Evolutionary conservation across 179 eudicot species (phyloP), one percentile per base, ranked within the genome.

Genomic region (Camellia oleifera): DNA sequence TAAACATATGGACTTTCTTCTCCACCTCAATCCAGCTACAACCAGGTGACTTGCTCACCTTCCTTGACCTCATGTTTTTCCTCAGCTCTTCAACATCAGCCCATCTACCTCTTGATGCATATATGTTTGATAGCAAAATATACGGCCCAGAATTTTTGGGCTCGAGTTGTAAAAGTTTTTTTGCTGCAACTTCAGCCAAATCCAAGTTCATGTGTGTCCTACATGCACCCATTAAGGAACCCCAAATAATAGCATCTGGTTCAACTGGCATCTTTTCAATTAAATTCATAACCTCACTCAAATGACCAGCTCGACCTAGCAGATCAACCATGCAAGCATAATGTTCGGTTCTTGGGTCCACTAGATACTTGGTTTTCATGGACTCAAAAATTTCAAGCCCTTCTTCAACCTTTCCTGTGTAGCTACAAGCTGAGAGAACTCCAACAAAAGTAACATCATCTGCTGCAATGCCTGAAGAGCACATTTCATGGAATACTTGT

Each of bases 21-120:
- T 92, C 93, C 76, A 88, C 87, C 84, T 87, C 92, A 58, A 90
- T 86, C 95, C 95, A 92, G 83, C 95, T 90, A 86, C 93, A 90
- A 72, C 95, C 96, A 23, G 90, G 93, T 71, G 84, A 81, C 80
- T 89, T 92, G n/a, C 75, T 86, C 77, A 90, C 87, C 65, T 89
- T 84, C 71, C 72, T 79, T 1, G 79, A 81, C 68, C 85, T 85
- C 96, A 90, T 90, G 66, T 79, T 81, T 64, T 70, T 82, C 80
- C 93, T 85, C 74, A 88, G 77, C 18, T 84, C 66, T 8, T 87
- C 85, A 65, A 89, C 93, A 63, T 88, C 89, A 44, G 73, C 84
- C 95, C 93, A 90, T 83, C 84, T 86, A 56, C 92, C 92, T 84
- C 77, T 82, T 53, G 88, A 87, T 52, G 93, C 92, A 26, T 90